Conservation (phyloP, 345 rosid species). For the Aurinia saxatilis region DNA sequence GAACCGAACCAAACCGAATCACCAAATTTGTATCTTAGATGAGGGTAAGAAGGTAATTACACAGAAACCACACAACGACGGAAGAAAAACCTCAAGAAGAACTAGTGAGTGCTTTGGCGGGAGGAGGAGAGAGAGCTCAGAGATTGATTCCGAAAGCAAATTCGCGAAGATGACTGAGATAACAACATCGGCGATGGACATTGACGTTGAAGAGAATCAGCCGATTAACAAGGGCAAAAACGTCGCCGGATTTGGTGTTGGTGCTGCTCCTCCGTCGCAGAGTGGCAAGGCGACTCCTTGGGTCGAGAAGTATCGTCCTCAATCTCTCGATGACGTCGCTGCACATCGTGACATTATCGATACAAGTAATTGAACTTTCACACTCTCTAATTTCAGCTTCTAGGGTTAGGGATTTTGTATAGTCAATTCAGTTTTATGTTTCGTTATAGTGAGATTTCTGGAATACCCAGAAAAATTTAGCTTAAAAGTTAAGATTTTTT, state of each 20-base stretch:
- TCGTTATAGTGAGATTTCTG: background rate
- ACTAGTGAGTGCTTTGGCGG: constrained; percentile 28
- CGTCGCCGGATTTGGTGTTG: constrained; percentile 29
- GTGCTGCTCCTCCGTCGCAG: constrained; percentile 33
- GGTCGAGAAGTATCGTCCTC: constrained; percentile 99
- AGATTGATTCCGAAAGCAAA: background rate
- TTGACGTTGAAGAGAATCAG: constrained; percentile 49
- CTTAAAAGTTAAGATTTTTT: background rate
- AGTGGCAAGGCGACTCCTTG: constrained; percentile 70
- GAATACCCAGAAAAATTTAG: background rate
- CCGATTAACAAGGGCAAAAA: constrained; percentile 41
- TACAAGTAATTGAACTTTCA: constrained; percentile 51
- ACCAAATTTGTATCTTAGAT: too few species aligned
- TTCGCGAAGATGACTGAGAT: constrained; percentile 44
- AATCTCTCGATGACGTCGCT: constrained; percentile 89
- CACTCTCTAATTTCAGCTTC: background rate
- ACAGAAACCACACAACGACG: background rate
- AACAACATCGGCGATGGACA: constrained; percentile 52
- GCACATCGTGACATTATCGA: constrained; percentile 98
- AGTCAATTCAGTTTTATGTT: background rate
- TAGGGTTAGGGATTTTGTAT: constrained; percentile 24
- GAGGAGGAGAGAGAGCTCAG: constrained; percentile 5
- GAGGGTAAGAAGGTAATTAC: constrained; percentile 10
- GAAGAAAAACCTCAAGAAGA: constrained; percentile 9
- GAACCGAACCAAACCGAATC: too few species aligned